Evolutionary conservation across 1,284 basidiomycete genomes (phyloP), one percentile per base, ranked within the genome.

Genomic region (Naganishia liquefaciens): DNA sequence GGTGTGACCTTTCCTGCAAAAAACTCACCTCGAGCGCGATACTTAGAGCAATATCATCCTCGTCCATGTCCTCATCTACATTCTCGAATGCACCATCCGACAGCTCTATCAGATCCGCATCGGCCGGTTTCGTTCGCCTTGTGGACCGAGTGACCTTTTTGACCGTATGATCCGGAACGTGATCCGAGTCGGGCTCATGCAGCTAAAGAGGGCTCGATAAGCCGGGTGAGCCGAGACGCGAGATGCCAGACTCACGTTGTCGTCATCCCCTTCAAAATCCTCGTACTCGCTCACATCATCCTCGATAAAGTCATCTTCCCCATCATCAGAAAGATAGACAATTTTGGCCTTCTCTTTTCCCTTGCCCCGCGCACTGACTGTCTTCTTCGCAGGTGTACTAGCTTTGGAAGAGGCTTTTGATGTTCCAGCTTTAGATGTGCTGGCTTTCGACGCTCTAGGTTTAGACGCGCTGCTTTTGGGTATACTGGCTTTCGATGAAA

Each of bases 231-330:
- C 37, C 13, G 52, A 21, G 11, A 19, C 13, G 5, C 3, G 25
- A 17, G 23, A 25, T 4, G 39, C 40, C 43, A 15, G 19, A 60
- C 51, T 52, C 40, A 65, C 44, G 19, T 65, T 55, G 28, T 52
- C 47, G 27, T 65, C 63, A 39, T 65, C 63, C 3, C 63, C 63
- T 27, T 37, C 63, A 28, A 65, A 65, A 23, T 65, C 63, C 17
- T 49, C 63, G 27, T 65, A 65, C 46, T 57, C 63, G 40, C 57
- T 58, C 10, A 52, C 47, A 46, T 58, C 63, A 30, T 50, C 54
- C 19, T 55, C 42, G 13, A 52, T 37, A 23, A 60, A 54, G 21
- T 51, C 49, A 40, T 52, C 49, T 5, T 44, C 27, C 5, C 44
- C 63, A 25, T 62, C 60, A 62, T 62, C 60, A 4, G 51, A 51